phyloP scores from a whole-genome alignment of 163 green algal genomes.

The Scenedesmus sp. region DNA sequence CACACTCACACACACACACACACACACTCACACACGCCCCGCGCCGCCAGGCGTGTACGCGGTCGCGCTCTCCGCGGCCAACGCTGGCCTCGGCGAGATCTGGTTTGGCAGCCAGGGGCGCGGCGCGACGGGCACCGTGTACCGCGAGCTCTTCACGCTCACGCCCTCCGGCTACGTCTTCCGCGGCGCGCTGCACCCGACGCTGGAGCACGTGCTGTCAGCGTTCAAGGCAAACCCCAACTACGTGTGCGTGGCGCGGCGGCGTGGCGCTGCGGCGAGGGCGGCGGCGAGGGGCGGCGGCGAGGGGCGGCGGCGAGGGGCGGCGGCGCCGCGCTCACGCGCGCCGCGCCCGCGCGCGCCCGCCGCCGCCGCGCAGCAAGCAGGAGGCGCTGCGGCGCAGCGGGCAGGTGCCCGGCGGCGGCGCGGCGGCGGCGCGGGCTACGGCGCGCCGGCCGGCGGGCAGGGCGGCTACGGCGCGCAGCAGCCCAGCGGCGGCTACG shows the following conservation, averaged over 20 bases:
- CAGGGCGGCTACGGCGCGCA: background rate
- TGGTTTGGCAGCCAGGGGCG: background rate
- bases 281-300: too few relatives aligned
- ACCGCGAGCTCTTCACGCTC: slow-evolving; percentile 35
- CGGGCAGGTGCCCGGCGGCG: background rate
- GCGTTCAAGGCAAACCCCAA: slow-evolving; percentile 41
- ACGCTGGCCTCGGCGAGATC: slow-evolving; percentile 21
- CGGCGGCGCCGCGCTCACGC: too few relatives aligned
- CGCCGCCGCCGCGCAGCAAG: too few relatives aligned
- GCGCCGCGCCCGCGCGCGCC: too few relatives aligned
- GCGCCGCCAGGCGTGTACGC: slow-evolving; percentile 8
- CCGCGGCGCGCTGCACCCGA: background rate
- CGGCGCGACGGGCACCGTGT: background rate
- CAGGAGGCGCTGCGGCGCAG: background rate
- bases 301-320: too few relatives aligned
- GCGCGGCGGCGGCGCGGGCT: background rate
- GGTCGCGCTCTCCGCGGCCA: slow-evolving; percentile 5
- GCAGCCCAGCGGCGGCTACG: slow-evolving; percentile 7
- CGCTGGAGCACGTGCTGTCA: slow-evolving; percentile 23
- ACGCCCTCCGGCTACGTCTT: slow-evolving; percentile 33
- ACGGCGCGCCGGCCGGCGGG: background rate
- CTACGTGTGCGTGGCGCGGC: too few relatives aligned
- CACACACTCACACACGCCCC: background rate
- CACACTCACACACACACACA: too few relatives aligned
- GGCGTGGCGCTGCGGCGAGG: too few relatives aligned